Evolutionary conservation across 495 filamentous ascomycete species (phyloP).

Genomic region (Podospora conica): DNA sequence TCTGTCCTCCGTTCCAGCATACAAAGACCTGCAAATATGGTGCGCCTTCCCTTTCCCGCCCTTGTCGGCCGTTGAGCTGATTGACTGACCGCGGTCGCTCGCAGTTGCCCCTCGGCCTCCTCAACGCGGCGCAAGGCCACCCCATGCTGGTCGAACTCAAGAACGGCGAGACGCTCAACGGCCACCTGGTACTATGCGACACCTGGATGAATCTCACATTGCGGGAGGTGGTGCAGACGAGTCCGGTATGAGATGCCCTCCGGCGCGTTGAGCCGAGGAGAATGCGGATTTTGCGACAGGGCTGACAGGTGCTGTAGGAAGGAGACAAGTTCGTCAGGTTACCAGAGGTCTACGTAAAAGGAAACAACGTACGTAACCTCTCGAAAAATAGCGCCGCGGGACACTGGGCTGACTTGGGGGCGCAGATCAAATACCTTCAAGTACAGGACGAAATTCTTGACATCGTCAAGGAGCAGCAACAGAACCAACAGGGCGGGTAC

Average conservation of each 20-base stretch:
- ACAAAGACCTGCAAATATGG: slow-evolving; percentile 6
- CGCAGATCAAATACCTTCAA: slow-evolving; percentile 94
- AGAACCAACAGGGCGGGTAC: slow-evolving; percentile 53
- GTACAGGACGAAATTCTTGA: slow-evolving; percentile 96
- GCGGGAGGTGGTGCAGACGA: slow-evolving; percentile 97
- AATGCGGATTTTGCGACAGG: neutral
- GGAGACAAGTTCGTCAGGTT: slow-evolving; percentile 88
- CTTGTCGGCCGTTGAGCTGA: neutral
- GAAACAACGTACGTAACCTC: slow-evolving; percentile 72
- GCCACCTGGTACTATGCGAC: slow-evolving; percentile 90
- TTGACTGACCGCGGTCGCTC: neutral
- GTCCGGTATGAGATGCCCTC: slow-evolving; percentile 44
- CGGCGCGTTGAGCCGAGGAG: neutral
- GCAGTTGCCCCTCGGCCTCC: slow-evolving; percentile 84
- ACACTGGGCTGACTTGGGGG: neutral
- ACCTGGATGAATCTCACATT: slow-evolving; percentile 99
- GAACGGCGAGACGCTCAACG: slow-evolving; percentile 96
- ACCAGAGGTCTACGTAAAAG: slow-evolving; percentile 90
- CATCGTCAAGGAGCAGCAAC: slow-evolving; percentile 82
- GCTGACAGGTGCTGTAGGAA: slow-evolving; percentile 45
- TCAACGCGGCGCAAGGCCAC: slow-evolving; percentile 94
- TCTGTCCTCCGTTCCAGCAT: neutral
- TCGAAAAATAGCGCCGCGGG: neutral
- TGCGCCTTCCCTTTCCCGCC: neutral
- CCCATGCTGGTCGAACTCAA: slow-evolving; percentile 99